Percentiles rank a stretch among this genome's conserved stretches.
phyloP scores from a whole-genome alignment of 306 rosid species.

The Vigna reflexopilosa region DNA sequence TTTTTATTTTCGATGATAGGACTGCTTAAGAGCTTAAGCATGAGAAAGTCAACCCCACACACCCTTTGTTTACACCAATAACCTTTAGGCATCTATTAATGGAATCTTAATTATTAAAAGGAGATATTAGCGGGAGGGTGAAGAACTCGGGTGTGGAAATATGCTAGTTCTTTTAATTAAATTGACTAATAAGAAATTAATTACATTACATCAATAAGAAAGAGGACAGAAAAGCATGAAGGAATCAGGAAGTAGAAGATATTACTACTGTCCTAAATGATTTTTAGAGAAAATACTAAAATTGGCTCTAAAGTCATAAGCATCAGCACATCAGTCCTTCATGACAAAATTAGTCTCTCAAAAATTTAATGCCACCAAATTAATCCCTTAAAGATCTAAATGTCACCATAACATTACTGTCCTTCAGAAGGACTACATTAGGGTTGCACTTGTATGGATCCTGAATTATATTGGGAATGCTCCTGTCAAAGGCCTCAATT shows the following conservation, averaged over 20 bases:
- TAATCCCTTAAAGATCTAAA: background rate
- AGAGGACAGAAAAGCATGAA: background rate
- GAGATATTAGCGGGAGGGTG: background rate
- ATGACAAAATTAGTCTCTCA: background rate
- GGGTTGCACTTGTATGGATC: too few relatives aligned
- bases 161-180: conserved; percentile 4
- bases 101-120: background rate
- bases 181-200: conserved; percentile 1
- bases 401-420: background rate
- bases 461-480: too few relatives aligned
- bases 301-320: background rate
- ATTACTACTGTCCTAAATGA: background rate
- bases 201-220: background rate
- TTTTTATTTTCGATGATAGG: conserved; percentile 12
- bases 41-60: background rate
- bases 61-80: background rate
- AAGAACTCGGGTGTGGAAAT: conserved; percentile 1
- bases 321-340: background rate
- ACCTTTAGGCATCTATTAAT: background rate
- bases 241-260: background rate
- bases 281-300: background rate
- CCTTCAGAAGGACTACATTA: background rate
- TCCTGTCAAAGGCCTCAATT: too few relatives aligned
- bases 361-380: background rate
- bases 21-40: conserved; percentile 15